Evolutionary conservation across 257 asterid genomes (phyloP).

Genomic region (Solanum bulbocastanum): DNA sequence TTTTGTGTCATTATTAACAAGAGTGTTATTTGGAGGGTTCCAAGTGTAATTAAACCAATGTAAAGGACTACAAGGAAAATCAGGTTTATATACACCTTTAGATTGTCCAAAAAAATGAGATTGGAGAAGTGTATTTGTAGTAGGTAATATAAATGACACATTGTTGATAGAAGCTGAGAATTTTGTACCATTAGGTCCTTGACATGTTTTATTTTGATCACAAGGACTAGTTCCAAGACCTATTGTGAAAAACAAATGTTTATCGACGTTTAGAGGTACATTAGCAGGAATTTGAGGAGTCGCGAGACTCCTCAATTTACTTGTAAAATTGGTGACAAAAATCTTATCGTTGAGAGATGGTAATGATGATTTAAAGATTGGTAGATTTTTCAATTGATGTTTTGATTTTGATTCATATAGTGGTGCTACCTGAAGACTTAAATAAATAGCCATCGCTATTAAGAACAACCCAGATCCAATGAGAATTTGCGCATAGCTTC

Average conservation of each 20-base stretch:
- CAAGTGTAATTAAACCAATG: slow-evolving; percentile 47
- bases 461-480: too few relatives aligned
- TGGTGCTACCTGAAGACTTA: too few relatives aligned
- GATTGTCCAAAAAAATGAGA: slow-evolving; percentile 6
- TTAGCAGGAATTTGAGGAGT: not conserved
- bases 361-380: slow-evolving; percentile 23
- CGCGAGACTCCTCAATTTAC: not conserved
- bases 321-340: slow-evolving; percentile 28
- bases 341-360: slow-evolving; percentile 36
- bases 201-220: not conserved
- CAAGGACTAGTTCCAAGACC: not conserved
- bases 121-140: not conserved
- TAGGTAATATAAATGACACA: not conserved
- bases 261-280: not conserved
- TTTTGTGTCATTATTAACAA: slow-evolving; percentile 36
- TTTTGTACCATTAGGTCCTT: not conserved
- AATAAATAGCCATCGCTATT: too few relatives aligned
- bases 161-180: not conserved
- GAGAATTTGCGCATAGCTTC: too few relatives aligned
- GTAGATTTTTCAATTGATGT: slow-evolving; percentile 14
- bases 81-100: slow-evolving; percentile 23
- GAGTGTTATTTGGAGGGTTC: slow-evolving; percentile 41
- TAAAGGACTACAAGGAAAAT: slow-evolving; percentile 36
- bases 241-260: not conserved
- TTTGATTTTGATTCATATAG: slow-evolving; percentile 12